A percentile compares a stretch with the other conserved stretches of the same genome.
These are phyloP conservation scores for Ceratobasidium sp. DNA, from an alignment of 1,284 basidiomycete genomes.

Conservation along the genomic window DNA sequence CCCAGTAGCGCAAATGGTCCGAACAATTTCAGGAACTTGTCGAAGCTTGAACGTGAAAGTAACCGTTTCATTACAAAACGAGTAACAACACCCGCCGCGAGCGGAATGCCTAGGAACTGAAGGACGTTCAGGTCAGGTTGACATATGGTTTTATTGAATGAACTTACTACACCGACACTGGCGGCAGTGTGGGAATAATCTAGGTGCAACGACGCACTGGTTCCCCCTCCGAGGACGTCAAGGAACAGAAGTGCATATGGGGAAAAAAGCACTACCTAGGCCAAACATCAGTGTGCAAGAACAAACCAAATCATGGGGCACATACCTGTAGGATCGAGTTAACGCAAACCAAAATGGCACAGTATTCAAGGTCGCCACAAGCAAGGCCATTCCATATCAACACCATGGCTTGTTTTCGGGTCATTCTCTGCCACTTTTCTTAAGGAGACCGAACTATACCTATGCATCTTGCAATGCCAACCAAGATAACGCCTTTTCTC, in stretches of 20 bases:
- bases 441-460: slow-evolving; percentile 48
- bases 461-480: slow-evolving; percentile 65
- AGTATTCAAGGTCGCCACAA: slow-evolving; percentile 77
- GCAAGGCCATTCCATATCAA: slow-evolving; percentile 89
- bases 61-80: slow-evolving; percentile 65
- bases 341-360: slow-evolving; percentile 71
- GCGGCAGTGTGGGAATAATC: slow-evolving; percentile 77
- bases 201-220: slow-evolving; percentile 60
- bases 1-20: slow-evolving; percentile 77
- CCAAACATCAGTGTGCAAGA: slow-evolving; percentile 51
- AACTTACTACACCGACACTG: slow-evolving; percentile 68
- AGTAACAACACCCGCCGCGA: slow-evolving; percentile 74
- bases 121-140: slow-evolving; percentile 12
- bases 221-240: slow-evolving; percentile 70
- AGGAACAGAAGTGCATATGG: slow-evolving; percentile 82
- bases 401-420: slow-evolving; percentile 71
- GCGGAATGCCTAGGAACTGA: slow-evolving; percentile 78
- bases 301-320: slow-evolving; percentile 18
- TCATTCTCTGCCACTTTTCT: background rate
- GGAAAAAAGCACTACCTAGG: slow-evolving; percentile 83
- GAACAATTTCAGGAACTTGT: slow-evolving; percentile 75
- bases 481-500: slow-evolving; percentile 65
- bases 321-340: slow-evolving; percentile 58
- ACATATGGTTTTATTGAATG: background rate
- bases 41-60: slow-evolving; percentile 63